Conservation (phyloP, 1,284 basidiomycete species). For the Melanopsichium pennsylvanicum region DNA sequence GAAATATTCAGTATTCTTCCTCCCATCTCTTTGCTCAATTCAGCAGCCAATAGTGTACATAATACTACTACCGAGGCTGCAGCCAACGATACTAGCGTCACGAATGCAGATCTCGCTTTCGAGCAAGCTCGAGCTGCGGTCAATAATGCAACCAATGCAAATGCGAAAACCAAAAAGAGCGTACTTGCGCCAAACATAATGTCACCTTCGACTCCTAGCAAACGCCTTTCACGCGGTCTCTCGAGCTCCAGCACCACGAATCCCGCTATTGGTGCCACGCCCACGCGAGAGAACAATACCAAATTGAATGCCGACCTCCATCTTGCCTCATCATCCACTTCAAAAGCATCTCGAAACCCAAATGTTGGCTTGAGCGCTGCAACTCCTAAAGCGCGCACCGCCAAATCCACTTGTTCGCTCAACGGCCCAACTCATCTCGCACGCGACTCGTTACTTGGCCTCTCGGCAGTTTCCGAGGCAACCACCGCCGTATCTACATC, state of each 20-base stretch:
- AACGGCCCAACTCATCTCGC: constrained; percentile 18
- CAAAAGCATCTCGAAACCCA: constrained; percentile 10
- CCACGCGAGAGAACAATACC: constrained; percentile 10
- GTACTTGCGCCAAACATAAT: constrained; percentile 43
- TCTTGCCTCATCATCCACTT: constrained; percentile 28
- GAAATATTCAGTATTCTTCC: constrained; percentile 84
- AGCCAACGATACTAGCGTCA: constrained; percentile 30
- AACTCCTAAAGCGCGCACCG: constrained; percentile 19
- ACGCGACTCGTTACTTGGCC: constrained; percentile 30
- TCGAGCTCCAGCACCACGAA: not conserved
- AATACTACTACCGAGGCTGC: constrained; percentile 31
- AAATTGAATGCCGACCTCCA: constrained; percentile 1
- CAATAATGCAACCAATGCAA: not conserved
- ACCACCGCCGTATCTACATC: constrained; percentile 27
- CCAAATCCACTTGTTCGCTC: not conserved
- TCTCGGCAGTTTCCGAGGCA: constrained; percentile 41
- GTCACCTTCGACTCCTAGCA: constrained; percentile 47
- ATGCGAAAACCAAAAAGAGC: constrained; percentile 1
- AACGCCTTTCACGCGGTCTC: constrained; percentile 26
- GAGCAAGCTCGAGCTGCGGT: constrained; percentile 2
- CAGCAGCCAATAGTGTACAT: constrained; percentile 39
- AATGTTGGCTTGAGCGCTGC: not conserved
- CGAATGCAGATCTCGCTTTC: constrained; percentile 8
- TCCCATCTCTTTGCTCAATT: constrained; percentile 47
- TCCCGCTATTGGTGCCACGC: constrained; percentile 10